A percentile compares a stretch with the other conserved stretches of the same genome.
These are phyloP conservation scores for Pinus albicaulis DNA, from an alignment of 75 land plant species.

Conservation along the genomic window DNA sequence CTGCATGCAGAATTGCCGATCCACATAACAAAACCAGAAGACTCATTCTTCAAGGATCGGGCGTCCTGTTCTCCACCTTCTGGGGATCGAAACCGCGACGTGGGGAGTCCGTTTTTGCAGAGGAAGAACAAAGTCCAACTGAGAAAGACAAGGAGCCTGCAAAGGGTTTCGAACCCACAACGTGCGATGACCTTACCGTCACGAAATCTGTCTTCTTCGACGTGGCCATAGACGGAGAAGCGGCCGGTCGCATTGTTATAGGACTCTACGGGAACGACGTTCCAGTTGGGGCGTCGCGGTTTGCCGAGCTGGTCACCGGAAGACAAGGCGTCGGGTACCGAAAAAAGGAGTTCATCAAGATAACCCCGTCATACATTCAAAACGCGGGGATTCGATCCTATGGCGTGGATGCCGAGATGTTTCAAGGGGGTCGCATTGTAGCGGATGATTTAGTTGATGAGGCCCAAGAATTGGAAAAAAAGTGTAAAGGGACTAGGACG, in stretches of 20 bases:
- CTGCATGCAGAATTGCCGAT: not conserved
- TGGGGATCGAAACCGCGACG: not conserved
- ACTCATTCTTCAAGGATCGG: constrained; percentile 2
- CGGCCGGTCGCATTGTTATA: constrained; percentile 69
- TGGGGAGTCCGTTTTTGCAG: not conserved
- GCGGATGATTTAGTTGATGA: constrained; percentile 50
- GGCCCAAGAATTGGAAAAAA: constrained; percentile 32
- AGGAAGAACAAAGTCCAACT: constrained; percentile 5
- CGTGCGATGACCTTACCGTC: constrained; percentile 9
- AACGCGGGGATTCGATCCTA: constrained; percentile 81
- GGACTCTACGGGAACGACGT: constrained; percentile 63
- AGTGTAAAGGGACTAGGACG: constrained; percentile 45
- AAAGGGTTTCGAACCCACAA: constrained; percentile 6
- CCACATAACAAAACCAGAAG: not conserved
- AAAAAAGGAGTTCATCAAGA: constrained; percentile 83
- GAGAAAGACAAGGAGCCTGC: not conserved
- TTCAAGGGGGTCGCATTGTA: constrained; percentile 39
- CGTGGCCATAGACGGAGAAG: constrained; percentile 75
- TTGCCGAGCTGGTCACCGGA: constrained; percentile 62
- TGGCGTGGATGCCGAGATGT: constrained; percentile 77
- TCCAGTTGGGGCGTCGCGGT: constrained; percentile 77
- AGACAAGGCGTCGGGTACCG: constrained; percentile 74
- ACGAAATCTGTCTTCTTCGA: constrained; percentile 77
- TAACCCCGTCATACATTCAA: constrained; percentile 76
- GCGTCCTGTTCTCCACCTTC: not conserved